Conservation (phyloP, 2,329 filamentous ascomycete species). For the Cyphellophora europaea region DNA sequence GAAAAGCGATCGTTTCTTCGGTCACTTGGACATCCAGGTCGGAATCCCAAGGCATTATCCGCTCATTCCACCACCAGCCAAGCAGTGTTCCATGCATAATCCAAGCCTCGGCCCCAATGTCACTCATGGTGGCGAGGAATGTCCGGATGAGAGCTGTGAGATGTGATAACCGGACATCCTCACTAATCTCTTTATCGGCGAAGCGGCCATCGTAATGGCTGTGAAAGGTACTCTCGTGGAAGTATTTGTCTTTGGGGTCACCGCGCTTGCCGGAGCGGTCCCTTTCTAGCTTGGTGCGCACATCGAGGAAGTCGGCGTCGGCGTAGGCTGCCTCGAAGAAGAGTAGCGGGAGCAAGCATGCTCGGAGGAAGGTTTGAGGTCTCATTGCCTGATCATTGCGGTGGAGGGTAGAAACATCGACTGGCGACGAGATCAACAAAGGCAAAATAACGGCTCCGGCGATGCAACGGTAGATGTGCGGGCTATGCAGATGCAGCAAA, state of each 20-base stretch:
- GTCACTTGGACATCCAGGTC: conserved; percentile 53
- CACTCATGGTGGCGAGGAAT: conserved; percentile 47
- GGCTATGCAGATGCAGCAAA: no score
- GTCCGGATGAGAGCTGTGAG: conserved; percentile 45
- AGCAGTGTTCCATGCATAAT: conserved; percentile 54
- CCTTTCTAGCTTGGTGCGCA: conserved; percentile 29
- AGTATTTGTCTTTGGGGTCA: conserved; percentile 39
- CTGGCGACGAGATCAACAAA: no score
- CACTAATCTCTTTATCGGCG: conserved; percentile 34
- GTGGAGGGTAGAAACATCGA: no score
- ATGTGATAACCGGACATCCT: conserved; percentile 37
- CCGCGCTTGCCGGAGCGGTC: conserved; percentile 29
- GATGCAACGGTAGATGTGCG: no score
- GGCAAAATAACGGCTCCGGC: no score
- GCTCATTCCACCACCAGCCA: conserved; percentile 55
- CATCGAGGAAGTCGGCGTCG: conserved; percentile 35
- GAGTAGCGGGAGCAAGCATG: background rate
- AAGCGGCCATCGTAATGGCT: conserved; percentile 45
- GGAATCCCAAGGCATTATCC: conserved; percentile 53
- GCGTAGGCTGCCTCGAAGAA: conserved; percentile 5
- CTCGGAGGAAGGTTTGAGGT: no score
- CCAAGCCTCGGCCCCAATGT: conserved; percentile 51
- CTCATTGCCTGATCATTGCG: no score
- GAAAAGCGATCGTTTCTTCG: conserved; percentile 44
- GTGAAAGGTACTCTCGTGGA: conserved; percentile 28